Base-by-base conservation (phyloP, 805 yeast species). In the Candida methanosorbosa region DNA sequence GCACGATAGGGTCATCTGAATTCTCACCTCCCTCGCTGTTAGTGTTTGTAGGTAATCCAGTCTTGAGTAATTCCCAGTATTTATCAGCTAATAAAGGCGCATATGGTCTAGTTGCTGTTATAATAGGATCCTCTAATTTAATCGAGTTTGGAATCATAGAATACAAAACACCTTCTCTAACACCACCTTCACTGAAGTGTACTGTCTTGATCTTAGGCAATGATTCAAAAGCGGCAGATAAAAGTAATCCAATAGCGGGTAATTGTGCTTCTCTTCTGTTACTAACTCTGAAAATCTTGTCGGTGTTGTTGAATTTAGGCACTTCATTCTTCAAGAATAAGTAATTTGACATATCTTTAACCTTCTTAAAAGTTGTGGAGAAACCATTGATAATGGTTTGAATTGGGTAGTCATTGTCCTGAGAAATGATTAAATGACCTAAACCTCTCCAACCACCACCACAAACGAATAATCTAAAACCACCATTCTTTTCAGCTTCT, bases 381-480 rank as follows among this genome's bases (percentile, higher is more conserved):
- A 71, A 78, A 6, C 88, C 88, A 47, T 78, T 79, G 30, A 80
- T 75, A 28, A 79, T 74, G 1, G 81, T 72, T 41, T 80, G 81
- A 26, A 81, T 68, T 5, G 88, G 87, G 47, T 81, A 80, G 15
- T 66, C 68, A 25, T 66, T 65, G 23, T 67, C 66, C 40, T 56
- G 58, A 15, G 65, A 59, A 30, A 79, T 57, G 11, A 80, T 45
- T 18, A 78, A 54, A 51, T 77, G 78, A 1, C 86, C 87, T 37
- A 81, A 61, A 3, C 82, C 84, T 45, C 88, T 64, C 31, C 79
- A 62, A 0, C 87, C 88, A 37, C 87, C 86, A 34, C 88, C 88
- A 44, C 83, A 76, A 4, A 80, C 70, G 49, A 73, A 79, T 28
- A 81, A 47, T 42, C 74, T 70, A 44, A 72, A 72, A 0, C 87